Evolutionary conservation across 768 basidiomycete genomes (phyloP).

Genomic region (Rhodotorula sphaerocarpa): DNA sequence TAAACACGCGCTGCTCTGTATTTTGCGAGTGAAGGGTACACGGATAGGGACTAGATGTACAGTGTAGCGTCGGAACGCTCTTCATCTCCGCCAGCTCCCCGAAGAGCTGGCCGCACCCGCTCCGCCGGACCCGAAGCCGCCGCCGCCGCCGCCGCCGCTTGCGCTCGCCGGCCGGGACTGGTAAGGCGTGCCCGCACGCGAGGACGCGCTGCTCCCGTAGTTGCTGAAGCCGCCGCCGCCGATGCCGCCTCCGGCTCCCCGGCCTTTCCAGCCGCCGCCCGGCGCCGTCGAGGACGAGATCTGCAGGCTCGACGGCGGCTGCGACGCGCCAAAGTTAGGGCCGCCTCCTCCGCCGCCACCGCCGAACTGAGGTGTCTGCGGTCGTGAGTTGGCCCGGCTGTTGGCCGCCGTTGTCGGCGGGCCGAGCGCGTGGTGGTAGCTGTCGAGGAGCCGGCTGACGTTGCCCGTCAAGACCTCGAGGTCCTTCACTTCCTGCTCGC

Average conservation of each 20-base stretch:
- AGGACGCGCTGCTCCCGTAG: background rate
- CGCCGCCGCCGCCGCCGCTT: background rate
- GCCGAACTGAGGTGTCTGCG: background rate
- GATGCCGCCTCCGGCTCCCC: background rate
- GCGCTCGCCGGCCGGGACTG: background rate
- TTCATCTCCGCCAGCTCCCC: background rate
- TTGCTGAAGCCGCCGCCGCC: background rate
- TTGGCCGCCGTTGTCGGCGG: background rate
- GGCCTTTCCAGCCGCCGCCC: background rate
- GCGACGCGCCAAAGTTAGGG: background rate
- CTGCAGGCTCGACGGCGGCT: too few species aligned
- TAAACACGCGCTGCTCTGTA: too few species aligned
- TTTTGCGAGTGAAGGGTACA: too few species aligned
- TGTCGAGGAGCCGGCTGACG: constrained; percentile 34
- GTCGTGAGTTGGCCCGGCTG: constrained; percentile 1
- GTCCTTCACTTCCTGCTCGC: constrained; percentile 26
- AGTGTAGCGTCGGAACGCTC: background rate
- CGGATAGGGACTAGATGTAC: background rate
- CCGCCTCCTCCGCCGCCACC: background rate
- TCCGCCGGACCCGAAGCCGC: background rate
- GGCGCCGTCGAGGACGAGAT: too few species aligned
- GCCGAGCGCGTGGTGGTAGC: constrained; percentile 20
- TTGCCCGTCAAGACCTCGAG: constrained; percentile 30
- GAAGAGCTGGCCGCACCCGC: background rate
- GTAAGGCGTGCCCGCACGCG: background rate